Evolutionary conservation across 140 eudicot species (phyloP).

Genomic region (Oenanthe javanica): DNA sequence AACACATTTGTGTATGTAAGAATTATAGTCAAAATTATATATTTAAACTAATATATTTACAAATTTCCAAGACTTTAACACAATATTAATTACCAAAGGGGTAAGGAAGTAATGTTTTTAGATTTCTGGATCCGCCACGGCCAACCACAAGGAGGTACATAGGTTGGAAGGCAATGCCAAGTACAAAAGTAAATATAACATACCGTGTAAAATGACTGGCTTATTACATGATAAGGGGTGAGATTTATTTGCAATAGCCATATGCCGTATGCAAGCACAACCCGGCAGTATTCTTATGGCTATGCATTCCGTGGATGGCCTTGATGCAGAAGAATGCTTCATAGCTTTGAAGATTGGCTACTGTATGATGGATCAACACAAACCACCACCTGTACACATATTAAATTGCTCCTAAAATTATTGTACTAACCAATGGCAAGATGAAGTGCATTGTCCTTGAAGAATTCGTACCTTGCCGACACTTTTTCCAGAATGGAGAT

Average conservation of each 20-base stretch:
- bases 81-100: no score
- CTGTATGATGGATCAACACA: constrained; percentile 71
- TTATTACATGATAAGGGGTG: no score
- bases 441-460: background rate
- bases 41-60: no score
- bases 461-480: constrained; percentile 72
- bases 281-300: background rate
- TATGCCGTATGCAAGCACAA: background rate
- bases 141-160: no score
- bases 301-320: background rate
- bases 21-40: no score
- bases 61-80: no score
- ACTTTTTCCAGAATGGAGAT: constrained; percentile 95
- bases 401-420: background rate
- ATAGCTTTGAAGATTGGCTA: constrained; percentile 51
- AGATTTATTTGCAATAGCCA: background rate
- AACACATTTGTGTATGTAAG: no score
- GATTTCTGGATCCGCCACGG: no score
- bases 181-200: no score
- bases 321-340: constrained; percentile 11
- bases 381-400: constrained; percentile 63
- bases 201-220: no score
- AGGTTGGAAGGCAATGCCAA: no score
- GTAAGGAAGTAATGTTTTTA: no score
- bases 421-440: background rate